These are phyloP conservation scores for Fusarium brevicatenulatum DNA, from an alignment of 2,329 filamentous ascomycete species.

Conservation along the genomic window DNA sequence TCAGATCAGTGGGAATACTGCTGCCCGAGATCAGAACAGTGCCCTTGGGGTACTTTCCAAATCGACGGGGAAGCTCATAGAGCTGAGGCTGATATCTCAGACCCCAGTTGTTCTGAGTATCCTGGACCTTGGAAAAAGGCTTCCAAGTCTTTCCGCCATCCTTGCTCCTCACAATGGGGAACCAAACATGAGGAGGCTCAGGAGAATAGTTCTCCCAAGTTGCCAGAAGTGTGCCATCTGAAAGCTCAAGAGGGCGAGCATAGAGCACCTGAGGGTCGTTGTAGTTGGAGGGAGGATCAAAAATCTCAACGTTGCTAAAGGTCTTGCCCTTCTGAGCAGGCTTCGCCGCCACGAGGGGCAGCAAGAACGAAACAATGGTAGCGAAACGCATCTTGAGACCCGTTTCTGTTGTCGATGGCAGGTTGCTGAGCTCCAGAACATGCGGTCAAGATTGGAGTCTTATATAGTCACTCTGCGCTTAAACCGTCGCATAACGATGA, in stretches of 20 bases:
- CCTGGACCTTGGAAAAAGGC: conserved; percentile 66
- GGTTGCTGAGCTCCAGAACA: conserved; percentile 2
- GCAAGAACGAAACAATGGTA: conserved; percentile 16
- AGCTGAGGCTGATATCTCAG: conserved; percentile 76
- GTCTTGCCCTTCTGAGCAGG: conserved; percentile 25
- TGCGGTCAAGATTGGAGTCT: background rate
- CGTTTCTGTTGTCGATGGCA: background rate
- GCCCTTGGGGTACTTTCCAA: conserved; percentile 69
- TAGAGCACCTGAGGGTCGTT: conserved; percentile 57
- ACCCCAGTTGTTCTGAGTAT: conserved; percentile 72
- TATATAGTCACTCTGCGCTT: conserved; percentile 14
- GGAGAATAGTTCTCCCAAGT: conserved; percentile 68
- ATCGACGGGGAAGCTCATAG: conserved; percentile 67
- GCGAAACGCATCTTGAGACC: conserved; percentile 31
- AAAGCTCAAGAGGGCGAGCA: conserved; percentile 56
- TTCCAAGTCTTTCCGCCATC: conserved; percentile 71
- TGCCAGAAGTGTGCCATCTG: conserved; percentile 59
- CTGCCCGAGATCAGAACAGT: conserved; percentile 72
- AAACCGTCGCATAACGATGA: background rate
- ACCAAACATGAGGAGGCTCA: conserved; percentile 64
- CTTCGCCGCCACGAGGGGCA: conserved; percentile 29
- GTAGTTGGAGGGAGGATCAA: conserved; percentile 54
- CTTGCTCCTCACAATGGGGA: conserved; percentile 64
- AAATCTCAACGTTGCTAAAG: conserved; percentile 50
- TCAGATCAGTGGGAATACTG: conserved; percentile 68